Base-by-base conservation (phyloP, 768 basidiomycete genomes). In the Porphyrellus cyaneotinctus region DNA sequence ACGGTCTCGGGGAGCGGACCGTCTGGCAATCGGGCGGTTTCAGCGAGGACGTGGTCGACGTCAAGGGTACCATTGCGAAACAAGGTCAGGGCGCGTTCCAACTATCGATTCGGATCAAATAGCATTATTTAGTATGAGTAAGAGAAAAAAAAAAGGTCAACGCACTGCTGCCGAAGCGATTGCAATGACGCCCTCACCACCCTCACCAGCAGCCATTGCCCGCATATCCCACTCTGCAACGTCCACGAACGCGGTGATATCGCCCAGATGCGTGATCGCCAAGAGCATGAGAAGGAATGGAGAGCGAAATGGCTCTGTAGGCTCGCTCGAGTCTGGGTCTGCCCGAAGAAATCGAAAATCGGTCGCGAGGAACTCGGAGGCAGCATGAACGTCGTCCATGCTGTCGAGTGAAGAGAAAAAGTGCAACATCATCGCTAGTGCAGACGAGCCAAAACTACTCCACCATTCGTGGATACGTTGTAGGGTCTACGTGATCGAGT, bases 111-210 rank as follows among this genome's bases (percentile, higher is more conserved):
- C 2, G 11, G 14, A 11, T 26, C 8, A 18, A 17, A 35, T 7
- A 23, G 9, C n/a, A 20, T 5, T 5, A 7, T 43, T 28, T 4
- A n/a, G 9, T 13, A 15, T 5, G 9, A 20, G 13, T 1, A 9
- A n/a, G 20, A n/a, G 10, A n/a, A 20, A 23, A 18, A 11, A 22
- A 17, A 26, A 14, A 0, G 11, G 22, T 43, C n/a, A 7, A 51
- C 43, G 28, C 8, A 52, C 51, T 12, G 51, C 51, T 2, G 43
- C 51, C 13, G 51, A 52, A 45, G 51, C 43, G 10, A 52, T 45
- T 17, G 43, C 51, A 20, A 52, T 12, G 20, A 52, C 43, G 43
- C 51, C 43, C 20, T 52, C 51, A 4, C 51, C 43, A n/a, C 36
- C 30, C 12, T 31, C 23, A 11, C 51, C 51, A 31, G 37, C 30